A percentile compares a stretch with the other conserved stretches of the same genome.
These are phyloP conservation scores for Fusarium heterosporum DNA, from an alignment of 2,329 filamentous ascomycete genomes.

Conservation along the genomic window DNA sequence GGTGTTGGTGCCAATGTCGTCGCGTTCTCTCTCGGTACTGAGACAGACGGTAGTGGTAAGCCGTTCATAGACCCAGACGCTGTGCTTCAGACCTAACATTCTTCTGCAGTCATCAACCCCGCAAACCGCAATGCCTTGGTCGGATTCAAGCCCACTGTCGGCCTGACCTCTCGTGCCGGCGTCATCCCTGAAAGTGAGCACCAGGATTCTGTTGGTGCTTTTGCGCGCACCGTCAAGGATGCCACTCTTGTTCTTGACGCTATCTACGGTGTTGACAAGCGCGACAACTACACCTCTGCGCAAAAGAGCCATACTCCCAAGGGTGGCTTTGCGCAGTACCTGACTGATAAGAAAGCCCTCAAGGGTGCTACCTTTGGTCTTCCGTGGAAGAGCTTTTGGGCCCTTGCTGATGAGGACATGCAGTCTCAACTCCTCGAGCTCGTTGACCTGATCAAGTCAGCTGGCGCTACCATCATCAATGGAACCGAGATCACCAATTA, in stretches of 20 bases:
- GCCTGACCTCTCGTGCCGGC: slow-evolving; percentile 72
- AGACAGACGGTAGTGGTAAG: slow-evolving; percentile 75
- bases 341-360: slow-evolving; percentile 66
- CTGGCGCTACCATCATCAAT: slow-evolving; percentile 76
- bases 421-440: slow-evolving; percentile 60
- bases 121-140: slow-evolving; percentile 76
- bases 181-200: slow-evolving; percentile 75
- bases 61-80: slow-evolving; percentile 4
- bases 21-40: slow-evolving; percentile 76
- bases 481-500: slow-evolving; percentile 75
- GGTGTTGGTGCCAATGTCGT: slow-evolving; percentile 73
- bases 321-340: slow-evolving; percentile 67
- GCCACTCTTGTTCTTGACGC: slow-evolving; percentile 74
- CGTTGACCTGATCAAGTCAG: slow-evolving; percentile 65
- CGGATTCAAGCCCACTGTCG: slow-evolving; percentile 81
- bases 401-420: slow-evolving; percentile 67
- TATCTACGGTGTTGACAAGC: slow-evolving; percentile 72
- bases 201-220: slow-evolving; percentile 76
- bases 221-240: slow-evolving; percentile 77
- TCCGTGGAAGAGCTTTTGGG: slow-evolving; percentile 79
- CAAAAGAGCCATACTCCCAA: slow-evolving; percentile 66
- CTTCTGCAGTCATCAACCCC: slow-evolving; percentile 71
- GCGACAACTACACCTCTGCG: slow-evolving; percentile 74
- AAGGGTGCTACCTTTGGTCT: slow-evolving; percentile 74
- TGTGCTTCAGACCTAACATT: slow-evolving; percentile 9